phyloP scores from a whole-genome alignment of 2,329 filamentous ascomycete genomes.

The Calonectria ilicicola region DNA sequence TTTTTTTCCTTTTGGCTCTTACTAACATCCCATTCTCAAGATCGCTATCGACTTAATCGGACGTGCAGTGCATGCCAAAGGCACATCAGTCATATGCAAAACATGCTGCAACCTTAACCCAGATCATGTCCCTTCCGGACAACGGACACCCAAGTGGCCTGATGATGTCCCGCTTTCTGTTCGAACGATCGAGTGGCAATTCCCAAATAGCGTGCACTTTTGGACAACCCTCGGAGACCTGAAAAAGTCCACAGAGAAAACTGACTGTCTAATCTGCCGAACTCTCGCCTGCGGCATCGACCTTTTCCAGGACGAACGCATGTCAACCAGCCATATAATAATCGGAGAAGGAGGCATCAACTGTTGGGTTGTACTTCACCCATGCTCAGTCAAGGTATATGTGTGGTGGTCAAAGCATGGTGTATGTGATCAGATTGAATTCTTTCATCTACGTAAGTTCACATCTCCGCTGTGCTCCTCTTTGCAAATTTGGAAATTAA shows the following conservation, averaged over 20 bases:
- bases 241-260: not conserved
- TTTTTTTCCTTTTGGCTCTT: not conserved
- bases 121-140: not conserved
- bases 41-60: not conserved
- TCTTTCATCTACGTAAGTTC: not conserved
- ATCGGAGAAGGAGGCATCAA: not conserved
- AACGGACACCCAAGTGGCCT: not conserved
- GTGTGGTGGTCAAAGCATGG: not conserved
- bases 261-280: not conserved
- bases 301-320: not conserved
- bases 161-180: not conserved
- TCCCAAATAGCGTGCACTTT: not conserved
- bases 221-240: not conserved
- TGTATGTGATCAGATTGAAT: not conserved
- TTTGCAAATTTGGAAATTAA: not conserved
- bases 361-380: not conserved
- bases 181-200: not conserved
- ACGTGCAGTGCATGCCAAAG: not conserved
- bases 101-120: not conserved
- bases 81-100: not conserved
- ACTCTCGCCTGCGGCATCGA: not conserved
- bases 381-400: not conserved
- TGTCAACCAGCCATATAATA: not conserved
- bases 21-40: not conserved
- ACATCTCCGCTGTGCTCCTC: not conserved